Conservation (phyloP, 2,329 filamentous ascomycete species). For the Trichoderma sp. region DNA sequence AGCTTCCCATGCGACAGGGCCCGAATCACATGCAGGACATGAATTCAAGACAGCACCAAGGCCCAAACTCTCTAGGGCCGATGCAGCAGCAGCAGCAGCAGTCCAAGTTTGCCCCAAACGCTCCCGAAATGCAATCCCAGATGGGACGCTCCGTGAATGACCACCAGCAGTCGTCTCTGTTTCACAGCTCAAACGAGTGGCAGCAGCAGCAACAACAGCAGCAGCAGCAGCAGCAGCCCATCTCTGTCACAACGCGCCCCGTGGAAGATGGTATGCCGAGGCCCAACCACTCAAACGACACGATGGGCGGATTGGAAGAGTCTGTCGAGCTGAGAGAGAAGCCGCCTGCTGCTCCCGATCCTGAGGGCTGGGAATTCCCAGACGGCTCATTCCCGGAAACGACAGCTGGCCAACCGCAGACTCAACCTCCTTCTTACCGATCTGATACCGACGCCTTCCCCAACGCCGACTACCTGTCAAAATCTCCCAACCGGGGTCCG, state of each 20-base stretch:
- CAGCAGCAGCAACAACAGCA: slow-evolving; percentile 30
- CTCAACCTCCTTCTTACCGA: slow-evolving; percentile 58
- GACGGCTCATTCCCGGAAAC: slow-evolving; percentile 69
- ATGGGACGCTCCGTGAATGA: slow-evolving; percentile 59
- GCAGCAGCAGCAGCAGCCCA: slow-evolving; percentile 39
- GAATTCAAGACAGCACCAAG: slow-evolving; percentile 55
- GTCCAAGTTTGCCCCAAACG: slow-evolving; percentile 41
- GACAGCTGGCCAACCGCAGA: slow-evolving; percentile 45
- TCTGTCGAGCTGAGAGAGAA: slow-evolving; percentile 52
- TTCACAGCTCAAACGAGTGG: slow-evolving; percentile 44
- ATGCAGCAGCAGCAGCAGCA: slow-evolving; percentile 49
- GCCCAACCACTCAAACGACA: slow-evolving; percentile 46
- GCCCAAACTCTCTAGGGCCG: slow-evolving; percentile 63
- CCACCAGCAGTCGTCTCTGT: slow-evolving; percentile 46
- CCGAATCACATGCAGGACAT: slow-evolving; percentile 62
- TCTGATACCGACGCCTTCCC: slow-evolving; percentile 90
- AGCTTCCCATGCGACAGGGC: slow-evolving; percentile 45
- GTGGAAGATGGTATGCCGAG: slow-evolving; percentile 41
- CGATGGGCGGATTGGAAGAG: slow-evolving; percentile 44
- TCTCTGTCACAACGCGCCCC: slow-evolving; percentile 41
- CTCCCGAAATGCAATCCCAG: slow-evolving; percentile 47
- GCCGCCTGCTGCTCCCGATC: slow-evolving; percentile 50
- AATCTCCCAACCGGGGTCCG: slow-evolving; percentile 73
- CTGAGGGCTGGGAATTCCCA: slow-evolving; percentile 92
- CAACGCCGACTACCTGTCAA: slow-evolving; percentile 74